Base-by-base conservation (phyloP, 2,329 filamentous ascomycete genomes). In the Madurella fahalii region DNA sequence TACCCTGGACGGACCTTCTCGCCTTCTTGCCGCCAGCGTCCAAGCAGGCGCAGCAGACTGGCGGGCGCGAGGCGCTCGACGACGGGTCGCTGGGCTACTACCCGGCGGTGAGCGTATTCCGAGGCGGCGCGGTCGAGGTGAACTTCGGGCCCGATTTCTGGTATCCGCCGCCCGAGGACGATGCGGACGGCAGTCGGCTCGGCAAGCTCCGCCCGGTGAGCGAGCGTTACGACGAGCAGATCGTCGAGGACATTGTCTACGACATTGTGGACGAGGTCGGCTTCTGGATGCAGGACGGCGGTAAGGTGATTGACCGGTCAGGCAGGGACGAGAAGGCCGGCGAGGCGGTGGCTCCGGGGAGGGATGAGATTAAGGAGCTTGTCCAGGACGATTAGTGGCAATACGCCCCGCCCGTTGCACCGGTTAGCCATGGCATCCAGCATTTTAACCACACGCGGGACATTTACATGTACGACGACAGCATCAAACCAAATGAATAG, bases 81-180 rank as follows among this genome's bases (percentile, higher is more conserved):
- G 94, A 99, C 66, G 94, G 93, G 37, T 89, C 94, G 79, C 81
- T 96, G 1, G 95, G 94, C 11, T 99, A 99, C 73, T 96, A 95
- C 67, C 94, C 94, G 1, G 90, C 92, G 18, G 84, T 99, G 17
- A 94, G 91, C 63, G 88, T 94, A 18, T 97, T 96, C 73, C 85
- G 89, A 43, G 93, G 92, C 50, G 94, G 93, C 20, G 88, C 92
- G 1, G 92, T 89, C 15, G 89, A 97, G 69, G 86, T 93, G 64
- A 96, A 96, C 71, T 96, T 99, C 67, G 93, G 94, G 1, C 91
- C 90, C 0, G 80, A 94, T 32, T 97, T 96, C 75, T 96, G 92
- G 91, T 88, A 78, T 67, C 90, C 91, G 15, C 92, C 92, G 0
- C 79, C 83, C 2, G 73, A 72, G 32, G 68, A 71, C 11, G 78